phyloP scores from a whole-genome alignment of 2,329 filamentous ascomycete genomes.

The Aaosphaeria arxii region DNA sequence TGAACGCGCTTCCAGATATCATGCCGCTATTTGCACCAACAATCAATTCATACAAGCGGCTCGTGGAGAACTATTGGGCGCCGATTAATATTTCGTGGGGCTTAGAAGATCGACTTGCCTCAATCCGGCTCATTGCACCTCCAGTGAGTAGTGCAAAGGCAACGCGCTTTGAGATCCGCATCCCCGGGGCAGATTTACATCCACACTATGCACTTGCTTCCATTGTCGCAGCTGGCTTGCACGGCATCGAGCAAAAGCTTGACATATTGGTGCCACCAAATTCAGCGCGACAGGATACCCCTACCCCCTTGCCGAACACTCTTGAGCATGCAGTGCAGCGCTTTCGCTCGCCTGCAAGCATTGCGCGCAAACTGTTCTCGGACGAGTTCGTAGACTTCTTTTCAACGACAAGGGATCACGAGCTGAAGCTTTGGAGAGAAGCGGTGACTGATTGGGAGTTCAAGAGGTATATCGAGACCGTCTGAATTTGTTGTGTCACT shows the following conservation, averaged over 20 bases:
- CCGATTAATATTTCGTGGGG: constrained; percentile 95
- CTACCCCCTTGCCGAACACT: not conserved
- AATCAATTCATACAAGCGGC: constrained; percentile 91
- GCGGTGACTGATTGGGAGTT: constrained; percentile 83
- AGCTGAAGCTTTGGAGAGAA: constrained; percentile 83
- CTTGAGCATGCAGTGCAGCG: not conserved
- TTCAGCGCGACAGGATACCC: constrained; percentile 62
- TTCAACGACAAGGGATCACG: constrained; percentile 82
- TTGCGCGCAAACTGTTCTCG: constrained; percentile 83
- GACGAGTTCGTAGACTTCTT: constrained; percentile 92
- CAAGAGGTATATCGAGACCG: not conserved
- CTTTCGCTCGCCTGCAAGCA: not conserved
- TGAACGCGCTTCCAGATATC: constrained; percentile 81
- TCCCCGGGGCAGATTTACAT: constrained; percentile 84
- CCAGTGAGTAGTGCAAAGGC: constrained; percentile 77
- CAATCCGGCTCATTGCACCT: constrained; percentile 81
- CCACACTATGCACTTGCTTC: constrained; percentile 78
- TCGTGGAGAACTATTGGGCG: constrained; percentile 97
- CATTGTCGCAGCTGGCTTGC: constrained; percentile 78
- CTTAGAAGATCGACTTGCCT: constrained; percentile 84
- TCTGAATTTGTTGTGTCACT: not conserved
- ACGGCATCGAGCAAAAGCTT: constrained; percentile 64
- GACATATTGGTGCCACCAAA: constrained; percentile 62
- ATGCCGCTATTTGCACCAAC: constrained; percentile 92
- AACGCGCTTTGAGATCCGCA: constrained; percentile 83